phyloP scores from a whole-genome alignment of 2,329 filamentous ascomycete genomes.

The Colletotrichum filicis region DNA sequence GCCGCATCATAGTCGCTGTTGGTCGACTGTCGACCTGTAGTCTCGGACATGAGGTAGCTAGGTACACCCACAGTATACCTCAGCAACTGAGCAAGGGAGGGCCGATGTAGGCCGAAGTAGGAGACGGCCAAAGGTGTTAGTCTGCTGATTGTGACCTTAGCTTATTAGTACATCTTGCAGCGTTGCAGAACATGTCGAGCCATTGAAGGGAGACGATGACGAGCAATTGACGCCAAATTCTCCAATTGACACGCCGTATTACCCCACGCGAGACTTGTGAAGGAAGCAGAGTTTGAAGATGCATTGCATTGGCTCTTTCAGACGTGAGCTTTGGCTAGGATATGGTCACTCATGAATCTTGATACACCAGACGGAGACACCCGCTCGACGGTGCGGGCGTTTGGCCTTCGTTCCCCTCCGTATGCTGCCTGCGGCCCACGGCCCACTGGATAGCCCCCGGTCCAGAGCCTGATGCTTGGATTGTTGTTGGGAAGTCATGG shows the following conservation, averaged over 20 bases:
- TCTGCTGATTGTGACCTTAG: conserved; percentile 1
- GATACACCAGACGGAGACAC: not conserved
- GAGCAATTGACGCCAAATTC: not conserved
- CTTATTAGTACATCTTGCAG: not conserved
- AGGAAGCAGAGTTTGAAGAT: not conserved
- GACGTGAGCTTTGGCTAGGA: conserved; percentile 25
- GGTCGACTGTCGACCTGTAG: not conserved
- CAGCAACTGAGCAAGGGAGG: conserved; percentile 10
- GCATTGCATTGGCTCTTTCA: conserved; percentile 26
- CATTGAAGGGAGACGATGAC: conserved; percentile 5
- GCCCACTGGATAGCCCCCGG: not conserved
- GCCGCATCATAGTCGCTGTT: conserved; percentile 21
- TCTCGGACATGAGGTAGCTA: not conserved
- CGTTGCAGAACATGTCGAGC: not conserved
- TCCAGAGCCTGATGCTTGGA: not conserved
- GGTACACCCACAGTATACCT: not conserved
- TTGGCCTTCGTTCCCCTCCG: not conserved
- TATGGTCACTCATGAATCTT: not conserved
- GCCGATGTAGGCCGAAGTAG: conserved; percentile 13
- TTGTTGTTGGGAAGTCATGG: not conserved
- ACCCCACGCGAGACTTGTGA: not conserved
- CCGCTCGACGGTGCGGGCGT: not conserved
- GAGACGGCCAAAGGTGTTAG: not conserved
- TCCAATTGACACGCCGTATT: conserved; percentile 5
- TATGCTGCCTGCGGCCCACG: not conserved